Conservation (phyloP, 106 monocot species). For the Amphibolis antarctica region DNA sequence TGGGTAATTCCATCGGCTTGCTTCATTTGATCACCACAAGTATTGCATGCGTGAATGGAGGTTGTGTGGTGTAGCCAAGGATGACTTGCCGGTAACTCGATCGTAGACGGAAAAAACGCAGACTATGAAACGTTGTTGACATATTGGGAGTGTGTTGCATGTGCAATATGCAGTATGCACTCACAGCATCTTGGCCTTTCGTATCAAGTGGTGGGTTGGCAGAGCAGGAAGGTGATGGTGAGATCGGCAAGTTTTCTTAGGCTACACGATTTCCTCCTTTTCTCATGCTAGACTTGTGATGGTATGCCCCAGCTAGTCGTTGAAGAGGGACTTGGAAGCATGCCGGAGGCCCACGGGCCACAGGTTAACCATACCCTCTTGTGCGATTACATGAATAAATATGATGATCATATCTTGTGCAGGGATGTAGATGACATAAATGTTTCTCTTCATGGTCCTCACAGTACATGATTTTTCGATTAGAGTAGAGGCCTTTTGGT, state of each 20-base stretch:
- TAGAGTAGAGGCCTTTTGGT: no score
- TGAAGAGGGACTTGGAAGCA: neutral
- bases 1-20: neutral
- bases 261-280: constrained; percentile 13
- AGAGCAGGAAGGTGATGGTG: neutral
- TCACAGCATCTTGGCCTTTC: neutral
- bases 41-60: constrained; percentile 17
- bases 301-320: neutral
- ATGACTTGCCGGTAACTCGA: constrained; percentile 23
- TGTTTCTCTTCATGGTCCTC: no score
- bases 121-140: neutral
- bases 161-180: no score
- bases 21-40: neutral
- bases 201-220: neutral
- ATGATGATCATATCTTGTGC: no score
- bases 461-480: no score
- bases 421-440: no score
- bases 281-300: constrained; percentile 20
- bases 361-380: neutral
- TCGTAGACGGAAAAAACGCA: no score
- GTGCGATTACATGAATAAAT: neutral
- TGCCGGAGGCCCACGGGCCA: neutral
- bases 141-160: neutral
- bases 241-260: constrained; percentile 13
- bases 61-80: constrained; percentile 17